Percentiles rank a stretch among this genome's conserved stretches.
phyloP scores from a whole-genome alignment of 2,329 filamentous ascomycete genomes.

The Thelonectria rubi region DNA sequence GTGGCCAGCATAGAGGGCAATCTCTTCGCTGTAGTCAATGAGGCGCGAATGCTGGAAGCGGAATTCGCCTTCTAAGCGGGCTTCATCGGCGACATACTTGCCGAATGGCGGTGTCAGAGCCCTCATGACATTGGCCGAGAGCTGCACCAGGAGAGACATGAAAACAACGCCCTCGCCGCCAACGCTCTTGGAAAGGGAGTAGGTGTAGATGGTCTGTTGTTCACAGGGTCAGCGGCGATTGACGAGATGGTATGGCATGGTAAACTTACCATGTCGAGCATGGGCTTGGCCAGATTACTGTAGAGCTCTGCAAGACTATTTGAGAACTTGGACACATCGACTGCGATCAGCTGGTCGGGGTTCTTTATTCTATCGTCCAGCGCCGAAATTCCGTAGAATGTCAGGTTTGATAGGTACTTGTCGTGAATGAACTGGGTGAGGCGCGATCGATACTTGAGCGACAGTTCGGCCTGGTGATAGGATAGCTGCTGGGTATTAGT shows the following conservation, averaged over 20 bases:
- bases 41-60: constrained; percentile 92
- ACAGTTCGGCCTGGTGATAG: constrained; percentile 95
- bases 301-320: constrained; percentile 95
- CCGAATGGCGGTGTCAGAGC: constrained; percentile 95
- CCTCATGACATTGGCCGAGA: constrained; percentile 93
- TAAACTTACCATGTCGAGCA: constrained; percentile 81
- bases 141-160: constrained; percentile 92
- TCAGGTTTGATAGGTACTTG: constrained; percentile 96
- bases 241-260: not conserved
- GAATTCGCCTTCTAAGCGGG: constrained; percentile 93
- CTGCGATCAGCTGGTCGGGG: constrained; percentile 94
- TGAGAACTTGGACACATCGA: constrained; percentile 95
- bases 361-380: constrained; percentile 98
- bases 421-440: constrained; percentile 96
- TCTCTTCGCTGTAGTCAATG: constrained; percentile 95
- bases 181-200: constrained; percentile 91
- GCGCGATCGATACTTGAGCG: constrained; percentile 89
- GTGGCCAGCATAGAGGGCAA: constrained; percentile 91
- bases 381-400: constrained; percentile 95
- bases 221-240: constrained; percentile 36
- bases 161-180: constrained; percentile 94
- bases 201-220: constrained; percentile 83
- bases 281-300: constrained; percentile 93
- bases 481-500: constrained; percentile 69
- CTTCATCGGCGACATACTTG: constrained; percentile 97